These are phyloP conservation scores for Glonium stellatum DNA, from an alignment of 495 filamentous ascomycete genomes.

Conservation along the genomic window DNA sequence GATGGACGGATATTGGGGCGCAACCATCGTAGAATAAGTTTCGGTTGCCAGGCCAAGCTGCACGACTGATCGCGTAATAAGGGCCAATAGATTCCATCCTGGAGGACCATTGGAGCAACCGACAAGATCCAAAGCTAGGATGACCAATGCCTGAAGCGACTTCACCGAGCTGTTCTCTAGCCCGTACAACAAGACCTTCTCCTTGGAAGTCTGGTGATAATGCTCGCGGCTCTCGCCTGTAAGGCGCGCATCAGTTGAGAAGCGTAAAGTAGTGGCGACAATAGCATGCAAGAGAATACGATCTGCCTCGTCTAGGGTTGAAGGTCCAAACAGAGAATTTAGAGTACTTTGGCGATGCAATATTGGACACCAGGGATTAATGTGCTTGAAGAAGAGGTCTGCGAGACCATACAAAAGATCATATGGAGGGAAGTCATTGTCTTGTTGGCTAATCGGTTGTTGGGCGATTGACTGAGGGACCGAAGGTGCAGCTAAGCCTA, in stretches of 20 bases:
- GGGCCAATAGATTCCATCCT: slow-evolving; percentile 80
- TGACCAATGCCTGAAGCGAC: slow-evolving; percentile 75
- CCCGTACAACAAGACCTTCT: slow-evolving; percentile 76
- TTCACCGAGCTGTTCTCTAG: slow-evolving; percentile 85
- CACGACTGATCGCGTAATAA: slow-evolving; percentile 79
- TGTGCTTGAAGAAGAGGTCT: slow-evolving; percentile 83
- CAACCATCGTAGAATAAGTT: slow-evolving; percentile 62
- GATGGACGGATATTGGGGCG: slow-evolving; percentile 71
- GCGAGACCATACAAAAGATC: slow-evolving; percentile 74
- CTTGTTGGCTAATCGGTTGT: slow-evolving; percentile 36
- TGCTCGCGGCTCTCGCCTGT: slow-evolving; percentile 60
- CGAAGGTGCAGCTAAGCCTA: slow-evolving; percentile 4
- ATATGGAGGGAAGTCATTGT: slow-evolving; percentile 77
- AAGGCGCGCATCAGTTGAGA: slow-evolving; percentile 66
- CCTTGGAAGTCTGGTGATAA: slow-evolving; percentile 73
- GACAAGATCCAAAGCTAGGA: slow-evolving; percentile 70
- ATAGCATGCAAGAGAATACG: slow-evolving; percentile 79
- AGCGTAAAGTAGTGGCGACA: slow-evolving; percentile 77
- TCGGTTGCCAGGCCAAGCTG: slow-evolving; percentile 79
- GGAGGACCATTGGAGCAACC: slow-evolving; percentile 78
- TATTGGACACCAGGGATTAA: slow-evolving; percentile 88
- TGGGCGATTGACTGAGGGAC: slow-evolving; percentile 5
- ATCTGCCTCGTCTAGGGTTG: slow-evolving; percentile 69
- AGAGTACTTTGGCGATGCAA: slow-evolving; percentile 72
- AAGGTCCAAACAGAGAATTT: slow-evolving; percentile 72